Conservation (phyloP, 2,329 filamentous ascomycete species). For the Juglanconis oblonga region DNA sequence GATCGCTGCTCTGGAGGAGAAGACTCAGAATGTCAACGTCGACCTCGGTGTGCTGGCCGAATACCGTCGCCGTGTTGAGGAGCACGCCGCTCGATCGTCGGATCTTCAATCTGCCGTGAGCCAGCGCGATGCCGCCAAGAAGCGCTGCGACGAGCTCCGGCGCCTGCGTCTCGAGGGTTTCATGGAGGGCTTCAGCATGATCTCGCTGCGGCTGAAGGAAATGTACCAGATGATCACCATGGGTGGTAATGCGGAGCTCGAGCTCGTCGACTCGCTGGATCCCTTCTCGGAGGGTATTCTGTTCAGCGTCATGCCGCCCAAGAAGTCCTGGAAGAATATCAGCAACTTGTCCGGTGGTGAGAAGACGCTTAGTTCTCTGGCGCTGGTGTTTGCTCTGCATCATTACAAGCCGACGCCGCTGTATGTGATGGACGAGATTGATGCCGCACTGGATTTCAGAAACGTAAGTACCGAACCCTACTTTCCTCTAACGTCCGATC, state of each 20-base stretch:
- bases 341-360: slow-evolving; percentile 93
- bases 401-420: slow-evolving; percentile 97
- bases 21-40: slow-evolving; percentile 80
- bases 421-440: slow-evolving; percentile 99
- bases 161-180: slow-evolving; percentile 90
- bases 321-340: slow-evolving; percentile 99
- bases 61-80: slow-evolving; percentile 37
- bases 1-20: slow-evolving; percentile 61
- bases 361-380: slow-evolving; percentile 91
- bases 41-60: slow-evolving; percentile 72
- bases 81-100: slow-evolving; percentile 52
- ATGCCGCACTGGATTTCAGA: slow-evolving; percentile 94
- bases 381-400: slow-evolving; percentile 95
- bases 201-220: slow-evolving; percentile 92
- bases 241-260: slow-evolving; percentile 96
- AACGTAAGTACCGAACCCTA: slow-evolving; percentile 66
- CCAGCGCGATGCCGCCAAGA: slow-evolving; percentile 83
- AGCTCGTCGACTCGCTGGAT: slow-evolving; percentile 92
- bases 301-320: slow-evolving; percentile 98
- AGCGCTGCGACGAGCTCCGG: slow-evolving; percentile 86
- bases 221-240: slow-evolving; percentile 99
- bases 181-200: slow-evolving; percentile 95
- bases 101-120: slow-evolving; percentile 78
- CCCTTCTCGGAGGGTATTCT: slow-evolving; percentile 96
- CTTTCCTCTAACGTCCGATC: not conserved